These are phyloP conservation scores for Globisporangium polare DNA, from an alignment of 352 stramenopile genomes.

Conservation along the genomic window DNA sequence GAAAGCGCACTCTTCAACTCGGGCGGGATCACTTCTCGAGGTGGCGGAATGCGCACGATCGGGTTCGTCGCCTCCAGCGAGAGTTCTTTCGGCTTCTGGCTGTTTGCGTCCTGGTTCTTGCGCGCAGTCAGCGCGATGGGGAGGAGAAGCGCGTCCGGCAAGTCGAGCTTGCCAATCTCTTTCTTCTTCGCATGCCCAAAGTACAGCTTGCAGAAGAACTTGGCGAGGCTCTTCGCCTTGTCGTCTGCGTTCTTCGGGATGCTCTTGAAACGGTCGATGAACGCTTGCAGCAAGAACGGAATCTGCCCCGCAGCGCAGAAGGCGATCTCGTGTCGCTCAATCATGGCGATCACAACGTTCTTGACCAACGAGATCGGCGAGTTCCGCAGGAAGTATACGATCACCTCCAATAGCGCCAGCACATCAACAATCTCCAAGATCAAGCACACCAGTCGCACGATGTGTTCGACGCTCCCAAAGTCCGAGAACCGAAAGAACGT, in stretches of 20 bases:
- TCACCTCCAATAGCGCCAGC: slow-evolving; percentile 72
- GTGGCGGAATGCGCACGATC: slow-evolving; percentile 69
- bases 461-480: slow-evolving; percentile 77
- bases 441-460: slow-evolving; percentile 76
- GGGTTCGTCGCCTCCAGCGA: slow-evolving; percentile 69
- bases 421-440: slow-evolving; percentile 83
- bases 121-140: slow-evolving; percentile 74
- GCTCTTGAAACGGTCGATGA: slow-evolving; percentile 77
- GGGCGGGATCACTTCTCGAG: slow-evolving; percentile 60
- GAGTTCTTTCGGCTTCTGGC: slow-evolving; percentile 70
- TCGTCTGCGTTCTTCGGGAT: slow-evolving; percentile 70
- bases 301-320: slow-evolving; percentile 84
- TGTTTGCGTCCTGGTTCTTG: slow-evolving; percentile 75
- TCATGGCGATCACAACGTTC: slow-evolving; percentile 76
- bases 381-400: slow-evolving; percentile 74
- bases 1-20: slow-evolving; percentile 72
- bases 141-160: slow-evolving; percentile 64
- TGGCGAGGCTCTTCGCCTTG: slow-evolving; percentile 60
- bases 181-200: slow-evolving; percentile 81
- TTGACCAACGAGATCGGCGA: slow-evolving; percentile 79
- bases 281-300: slow-evolving; percentile 71
- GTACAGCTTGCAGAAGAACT: slow-evolving; percentile 86
- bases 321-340: slow-evolving; percentile 80
- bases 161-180: slow-evolving; percentile 72
- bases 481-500: slow-evolving; percentile 84